A percentile compares a stretch with the other conserved stretches of the same genome.
These are phyloP conservation scores for Colletotrichum sp. DNA, from an alignment of 2,329 filamentous ascomycete genomes.

Conservation along the genomic window DNA sequence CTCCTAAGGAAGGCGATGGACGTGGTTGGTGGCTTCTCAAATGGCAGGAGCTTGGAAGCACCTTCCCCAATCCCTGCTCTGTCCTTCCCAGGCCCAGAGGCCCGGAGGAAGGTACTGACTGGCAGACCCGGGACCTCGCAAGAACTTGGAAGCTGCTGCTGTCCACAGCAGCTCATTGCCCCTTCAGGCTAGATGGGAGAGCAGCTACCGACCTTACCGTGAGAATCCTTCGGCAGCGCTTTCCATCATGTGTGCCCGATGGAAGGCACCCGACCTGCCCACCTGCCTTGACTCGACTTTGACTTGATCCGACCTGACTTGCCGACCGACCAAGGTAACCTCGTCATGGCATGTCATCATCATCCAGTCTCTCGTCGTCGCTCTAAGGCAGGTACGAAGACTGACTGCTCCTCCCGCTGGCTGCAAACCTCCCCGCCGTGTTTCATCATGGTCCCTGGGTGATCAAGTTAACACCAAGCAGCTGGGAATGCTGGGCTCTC, in stretches of 20 bases:
- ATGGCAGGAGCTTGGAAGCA: background rate
- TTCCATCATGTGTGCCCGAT: background rate
- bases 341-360: constrained; percentile 12
- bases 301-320: background rate
- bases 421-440: constrained; percentile 4
- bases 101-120: background rate
- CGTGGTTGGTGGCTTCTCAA: background rate
- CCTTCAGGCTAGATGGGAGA: background rate
- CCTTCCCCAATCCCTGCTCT: background rate
- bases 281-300: background rate
- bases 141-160: background rate
- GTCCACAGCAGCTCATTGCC: constrained; percentile 5
- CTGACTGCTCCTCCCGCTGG: background rate
- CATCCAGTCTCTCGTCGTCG: constrained; percentile 5
- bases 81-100: background rate
- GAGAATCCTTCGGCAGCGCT: background rate
- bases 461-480: constrained; percentile 6
- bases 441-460: constrained; percentile 17
- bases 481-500: constrained; percentile 7
- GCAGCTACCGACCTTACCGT: background rate
- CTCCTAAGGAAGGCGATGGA: background rate
- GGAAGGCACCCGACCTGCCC: background rate
- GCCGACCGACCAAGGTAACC: background rate
- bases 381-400: background rate
- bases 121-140: background rate